phyloP scores from a whole-genome alignment of 1,139 yeast species.

The Saccharomyces uvarum region DNA sequence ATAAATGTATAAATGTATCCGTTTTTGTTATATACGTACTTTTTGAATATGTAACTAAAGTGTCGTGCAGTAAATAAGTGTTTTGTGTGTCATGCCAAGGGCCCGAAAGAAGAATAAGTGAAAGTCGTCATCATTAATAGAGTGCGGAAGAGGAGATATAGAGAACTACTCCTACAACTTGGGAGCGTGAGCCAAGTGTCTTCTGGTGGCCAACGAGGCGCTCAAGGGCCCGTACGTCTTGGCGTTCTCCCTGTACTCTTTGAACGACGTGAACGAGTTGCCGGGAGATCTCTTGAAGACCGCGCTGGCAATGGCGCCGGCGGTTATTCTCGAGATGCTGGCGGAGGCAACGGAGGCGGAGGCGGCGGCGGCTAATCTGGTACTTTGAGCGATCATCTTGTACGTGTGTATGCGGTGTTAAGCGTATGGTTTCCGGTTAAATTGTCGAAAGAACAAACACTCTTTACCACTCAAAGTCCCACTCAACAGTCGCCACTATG shows the following conservation, averaged over 20 bases:
- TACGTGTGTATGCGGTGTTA: neutral
- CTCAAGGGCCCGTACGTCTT: constrained; percentile 28
- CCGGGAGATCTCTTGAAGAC: constrained; percentile 17
- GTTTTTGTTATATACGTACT: neutral
- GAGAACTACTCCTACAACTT: constrained; percentile 28
- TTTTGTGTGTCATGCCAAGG: constrained; percentile 45
- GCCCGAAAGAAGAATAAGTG: neutral
- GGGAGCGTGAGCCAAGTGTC: constrained; percentile 13
- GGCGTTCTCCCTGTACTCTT: constrained; percentile 25
- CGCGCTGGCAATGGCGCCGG: constrained; percentile 5
- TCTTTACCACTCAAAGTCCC: neutral
- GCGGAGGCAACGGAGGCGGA: constrained; percentile 14
- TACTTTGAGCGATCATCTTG: constrained; percentile 11
- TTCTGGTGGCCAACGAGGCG: constrained; percentile 19
- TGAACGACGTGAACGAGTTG: constrained; percentile 22
- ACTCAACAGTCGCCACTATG: neutral
- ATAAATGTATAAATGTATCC: neutral
- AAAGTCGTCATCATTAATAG: neutral
- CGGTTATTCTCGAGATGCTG: constrained; percentile 10
- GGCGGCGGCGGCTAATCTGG: constrained; percentile 10
- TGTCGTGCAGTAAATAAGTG: constrained; percentile 7
- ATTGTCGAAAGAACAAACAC: neutral
- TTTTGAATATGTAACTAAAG: neutral
- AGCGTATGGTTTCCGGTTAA: neutral
- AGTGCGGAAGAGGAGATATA: neutral